phyloP scores from a whole-genome alignment of 1,284 basidiomycete species.

The Leccinum proliferum region DNA sequence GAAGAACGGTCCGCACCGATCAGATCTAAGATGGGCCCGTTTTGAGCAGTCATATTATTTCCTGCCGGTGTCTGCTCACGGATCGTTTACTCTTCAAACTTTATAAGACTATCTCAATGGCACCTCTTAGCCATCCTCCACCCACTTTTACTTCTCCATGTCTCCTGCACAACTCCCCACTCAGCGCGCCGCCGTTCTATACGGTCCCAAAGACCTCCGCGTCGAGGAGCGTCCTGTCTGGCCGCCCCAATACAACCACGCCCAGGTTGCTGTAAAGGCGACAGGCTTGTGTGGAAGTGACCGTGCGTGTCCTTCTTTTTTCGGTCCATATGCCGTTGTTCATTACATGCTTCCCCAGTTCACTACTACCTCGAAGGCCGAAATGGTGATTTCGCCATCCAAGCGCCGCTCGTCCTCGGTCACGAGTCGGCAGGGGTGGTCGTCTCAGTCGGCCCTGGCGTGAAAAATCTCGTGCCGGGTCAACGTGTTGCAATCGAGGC shows the following conservation, averaged over 20 bases:
- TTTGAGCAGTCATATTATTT: constrained; percentile 20
- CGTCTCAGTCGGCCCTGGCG: constrained; percentile 65
- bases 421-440: constrained; percentile 89
- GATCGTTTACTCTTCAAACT: constrained; percentile 23
- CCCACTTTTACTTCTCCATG: constrained; percentile 36
- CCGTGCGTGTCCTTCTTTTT: constrained; percentile 43
- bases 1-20: constrained; percentile 24
- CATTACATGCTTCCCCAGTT: constrained; percentile 40
- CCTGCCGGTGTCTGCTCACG: constrained; percentile 20
- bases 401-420: constrained; percentile 81
- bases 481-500: constrained; percentile 94
- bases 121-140: constrained; percentile 17
- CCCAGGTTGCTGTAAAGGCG: constrained; percentile 69
- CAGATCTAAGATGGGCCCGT: constrained; percentile 15
- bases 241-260: constrained; percentile 62
- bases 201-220: constrained; percentile 68
- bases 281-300: constrained; percentile 94
- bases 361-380: constrained; percentile 88
- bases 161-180: constrained; percentile 51
- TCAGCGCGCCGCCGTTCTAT: constrained; percentile 63
- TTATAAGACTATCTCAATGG: constrained; percentile 32
- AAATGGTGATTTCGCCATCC: constrained; percentile 89
- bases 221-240: constrained; percentile 62
- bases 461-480: constrained; percentile 66
- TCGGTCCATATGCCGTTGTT: constrained; percentile 5